Percentiles rank a stretch among this genome's conserved stretches.
Conservation (phyloP, 805 yeast species). For the Zygoascus bituminiphila region DNA sequence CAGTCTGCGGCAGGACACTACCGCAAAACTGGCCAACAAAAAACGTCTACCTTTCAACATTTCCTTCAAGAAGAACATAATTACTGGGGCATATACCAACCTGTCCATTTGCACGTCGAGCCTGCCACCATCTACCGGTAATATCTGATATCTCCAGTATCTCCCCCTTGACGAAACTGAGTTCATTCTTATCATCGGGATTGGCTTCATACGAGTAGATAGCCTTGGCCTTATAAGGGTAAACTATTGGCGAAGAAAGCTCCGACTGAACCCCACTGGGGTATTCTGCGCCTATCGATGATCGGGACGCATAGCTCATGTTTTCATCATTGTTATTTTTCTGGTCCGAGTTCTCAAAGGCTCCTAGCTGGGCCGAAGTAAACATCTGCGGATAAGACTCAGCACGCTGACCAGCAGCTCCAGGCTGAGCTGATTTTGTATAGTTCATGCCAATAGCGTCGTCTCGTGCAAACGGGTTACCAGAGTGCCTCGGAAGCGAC, state of each 20-base stretch:
- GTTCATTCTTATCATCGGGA: conserved; percentile 87
- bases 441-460: conserved; percentile 16
- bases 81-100: conserved; percentile 89
- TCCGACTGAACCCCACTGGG: conserved; percentile 7
- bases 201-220: conserved; percentile 81
- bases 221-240: conserved; percentile 81
- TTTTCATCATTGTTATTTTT: conserved; percentile 1
- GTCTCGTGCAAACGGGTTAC: conserved; percentile 6
- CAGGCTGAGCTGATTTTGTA: not conserved
- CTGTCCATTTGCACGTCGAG: conserved; percentile 79
- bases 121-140: conserved; percentile 99
- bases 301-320: not conserved
- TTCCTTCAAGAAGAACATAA: conserved; percentile 56
- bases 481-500: conserved; percentile 6
- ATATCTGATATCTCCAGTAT: conserved; percentile 86
- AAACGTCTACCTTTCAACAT: not conserved
- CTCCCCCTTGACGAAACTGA: conserved; percentile 85
- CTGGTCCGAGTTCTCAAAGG: conserved; percentile 30
- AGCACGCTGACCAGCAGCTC: not conserved
- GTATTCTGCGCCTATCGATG: not conserved
- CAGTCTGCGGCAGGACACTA: too few species aligned
- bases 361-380: conserved; percentile 32
- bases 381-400: conserved; percentile 23
- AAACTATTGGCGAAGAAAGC: conserved; percentile 34
- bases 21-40: too few species aligned